Conservation (phyloP, 768 basidiomycete genomes). For the Boletus insuetus region DNA sequence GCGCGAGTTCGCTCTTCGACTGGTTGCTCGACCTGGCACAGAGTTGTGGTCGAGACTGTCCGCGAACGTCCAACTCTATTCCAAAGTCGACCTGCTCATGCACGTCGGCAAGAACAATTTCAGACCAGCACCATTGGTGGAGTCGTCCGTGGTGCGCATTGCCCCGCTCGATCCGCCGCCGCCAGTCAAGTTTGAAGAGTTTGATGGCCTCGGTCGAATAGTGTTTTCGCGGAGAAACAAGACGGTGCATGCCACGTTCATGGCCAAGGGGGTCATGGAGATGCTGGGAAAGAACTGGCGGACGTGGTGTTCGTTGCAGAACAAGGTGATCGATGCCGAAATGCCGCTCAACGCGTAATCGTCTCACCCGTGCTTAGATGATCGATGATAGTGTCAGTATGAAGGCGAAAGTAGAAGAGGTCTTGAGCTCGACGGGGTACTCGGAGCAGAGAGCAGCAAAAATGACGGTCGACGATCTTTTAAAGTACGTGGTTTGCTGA, state of each 20-base stretch:
- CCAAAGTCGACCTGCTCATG: conserved; percentile 95
- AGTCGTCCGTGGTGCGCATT: conserved; percentile 87
- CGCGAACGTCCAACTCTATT: conserved; percentile 96
- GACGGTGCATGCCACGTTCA: conserved; percentile 83
- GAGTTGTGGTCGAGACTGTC: conserved; percentile 90
- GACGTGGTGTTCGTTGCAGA: conserved; percentile 85
- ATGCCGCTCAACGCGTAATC: background rate
- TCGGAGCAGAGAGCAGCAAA: conserved; percentile 83
- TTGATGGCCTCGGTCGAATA: conserved; percentile 91
- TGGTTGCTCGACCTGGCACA: conserved; percentile 82
- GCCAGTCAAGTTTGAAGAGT: conserved; percentile 94
- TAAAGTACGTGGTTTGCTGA: conserved; percentile 57
- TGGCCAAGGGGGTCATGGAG: conserved; percentile 90
- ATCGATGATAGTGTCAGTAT: conserved; percentile 70
- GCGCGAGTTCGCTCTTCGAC: conserved; percentile 92
- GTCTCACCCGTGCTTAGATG: conserved; percentile 41
- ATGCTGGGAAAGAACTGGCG: conserved; percentile 93
- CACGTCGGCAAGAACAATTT: conserved; percentile 98
- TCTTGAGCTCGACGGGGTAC: conserved; percentile 68
- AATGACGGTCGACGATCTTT: conserved; percentile 89
- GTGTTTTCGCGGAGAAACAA: conserved; percentile 90
- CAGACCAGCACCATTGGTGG: conserved; percentile 92
- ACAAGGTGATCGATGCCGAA: conserved; percentile 44
- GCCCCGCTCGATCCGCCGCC: conserved; percentile 94
- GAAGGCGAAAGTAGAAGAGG: conserved; percentile 65